Conservation (phyloP, 2,329 filamentous ascomycete genomes). For the Xylariaceae sp. region DNA sequence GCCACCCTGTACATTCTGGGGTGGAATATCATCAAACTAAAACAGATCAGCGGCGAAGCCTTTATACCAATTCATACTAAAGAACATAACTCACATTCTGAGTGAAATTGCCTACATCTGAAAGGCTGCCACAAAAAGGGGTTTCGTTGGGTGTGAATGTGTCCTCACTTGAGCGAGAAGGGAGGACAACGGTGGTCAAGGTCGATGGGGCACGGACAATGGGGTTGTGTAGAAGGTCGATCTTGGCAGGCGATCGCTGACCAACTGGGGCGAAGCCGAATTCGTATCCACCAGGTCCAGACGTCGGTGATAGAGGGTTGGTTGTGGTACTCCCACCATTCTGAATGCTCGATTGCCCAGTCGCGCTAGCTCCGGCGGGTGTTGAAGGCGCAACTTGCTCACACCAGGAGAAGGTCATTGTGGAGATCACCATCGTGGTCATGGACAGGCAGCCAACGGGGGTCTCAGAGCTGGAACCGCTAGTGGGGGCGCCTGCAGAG, state of each 20-base stretch:
- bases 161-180: constrained; percentile 17
- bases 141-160: constrained; percentile 23
- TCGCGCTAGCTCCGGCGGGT: constrained; percentile 14
- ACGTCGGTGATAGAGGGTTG: constrained; percentile 16
- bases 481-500: constrained; percentile 1
- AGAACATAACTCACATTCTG: constrained; percentile 37
- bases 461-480: constrained; percentile 16
- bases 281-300: constrained; percentile 33
- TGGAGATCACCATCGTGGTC: constrained; percentile 39
- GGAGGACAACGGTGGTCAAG: constrained; percentile 35
- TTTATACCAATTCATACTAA: background rate
- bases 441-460: constrained; percentile 35
- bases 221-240: constrained; percentile 9
- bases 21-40: constrained; percentile 40
- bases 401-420: constrained; percentile 42
- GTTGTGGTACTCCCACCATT: constrained; percentile 7
- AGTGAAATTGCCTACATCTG: constrained; percentile 38
- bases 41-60: constrained; percentile 12
- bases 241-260: constrained; percentile 24
- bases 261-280: constrained; percentile 30
- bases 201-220: constrained; percentile 31
- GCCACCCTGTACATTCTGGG: constrained; percentile 21
- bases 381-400: constrained; percentile 34
- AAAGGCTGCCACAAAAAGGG: constrained; percentile 33
- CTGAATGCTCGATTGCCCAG: constrained; percentile 13